Base-by-base conservation (phyloP, 73 alveolate species). In the Breviolum minutum region DNA sequence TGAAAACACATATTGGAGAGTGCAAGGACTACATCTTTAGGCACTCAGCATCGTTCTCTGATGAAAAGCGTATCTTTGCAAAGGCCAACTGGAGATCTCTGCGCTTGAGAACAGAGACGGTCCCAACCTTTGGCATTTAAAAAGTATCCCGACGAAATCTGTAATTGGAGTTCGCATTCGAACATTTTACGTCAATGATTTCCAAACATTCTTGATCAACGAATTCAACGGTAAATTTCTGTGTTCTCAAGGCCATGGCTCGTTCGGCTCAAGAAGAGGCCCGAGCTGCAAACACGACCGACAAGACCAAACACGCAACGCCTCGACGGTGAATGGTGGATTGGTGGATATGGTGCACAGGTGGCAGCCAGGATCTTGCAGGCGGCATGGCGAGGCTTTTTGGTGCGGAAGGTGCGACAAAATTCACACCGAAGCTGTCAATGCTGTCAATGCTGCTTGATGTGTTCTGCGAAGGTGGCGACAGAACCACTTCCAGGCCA, bases 331-430 rank as follows among this genome's bases (percentile, higher is more conserved):
- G 54, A 40, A 1, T 16, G 76, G 22, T 66, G 76, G 76, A 66
- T 20, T 16, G 76, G 22, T 66, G 76, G 76, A 66, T 20, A 66
- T 16, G 76, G 1, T 1, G 22, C 29, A 19, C 69, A 80, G 89
- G 89, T 80, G 89, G 89, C 89, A n/a, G 89, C 89, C 17, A n/a
- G 89, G 27, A 9, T 80, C 14, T 12, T 80, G 89, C 89, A 80
- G 29, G 66, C 89, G 0, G 89, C 89, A n/a, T 80, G 89, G 89
- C 89, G 89, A 6, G 89, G 69, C 29, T 77, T 77, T 20, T 20
- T 8, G 86, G 30, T 71, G 81, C 81, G 81, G 12, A 71, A 12
- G 54, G 54, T 40, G 54, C 54, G 54, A 40, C 54, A 40, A 40
- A 40, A 40, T 40, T 3, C 54, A 40, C 54, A 40, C 54, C 54